These are phyloP conservation scores for Penicillium robsamsonii DNA, from an alignment of 495 filamentous ascomycete species.

Conservation along the genomic window DNA sequence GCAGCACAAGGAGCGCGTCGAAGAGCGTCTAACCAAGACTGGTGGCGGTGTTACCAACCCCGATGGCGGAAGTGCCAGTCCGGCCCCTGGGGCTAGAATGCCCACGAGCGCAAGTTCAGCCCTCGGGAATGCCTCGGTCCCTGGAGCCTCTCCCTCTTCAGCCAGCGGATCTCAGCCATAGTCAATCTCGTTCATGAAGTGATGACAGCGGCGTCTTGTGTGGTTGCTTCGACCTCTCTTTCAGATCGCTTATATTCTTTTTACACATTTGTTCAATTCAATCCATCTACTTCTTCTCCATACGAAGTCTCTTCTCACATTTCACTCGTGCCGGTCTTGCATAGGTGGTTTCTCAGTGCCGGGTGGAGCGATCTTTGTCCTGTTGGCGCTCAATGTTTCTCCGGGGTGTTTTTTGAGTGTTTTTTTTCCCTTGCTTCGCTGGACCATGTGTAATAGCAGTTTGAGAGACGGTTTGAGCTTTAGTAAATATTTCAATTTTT, in stretches of 20 bases:
- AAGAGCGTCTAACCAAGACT: slow-evolving; percentile 44
- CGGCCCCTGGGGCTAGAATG: slow-evolving; percentile 18
- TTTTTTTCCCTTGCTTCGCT: slow-evolving; percentile 5
- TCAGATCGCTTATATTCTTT: slow-evolving; percentile 18
- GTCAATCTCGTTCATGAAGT: slow-evolving; percentile 23
- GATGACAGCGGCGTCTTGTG: slow-evolving; percentile 23
- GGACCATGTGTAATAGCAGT: slow-evolving; percentile 7
- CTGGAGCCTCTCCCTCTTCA: slow-evolving; percentile 14
- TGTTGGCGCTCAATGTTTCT: slow-evolving; percentile 10
- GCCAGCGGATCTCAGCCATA: slow-evolving; percentile 19
- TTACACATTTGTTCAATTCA: slow-evolving; percentile 13
- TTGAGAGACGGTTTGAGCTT: neutral
- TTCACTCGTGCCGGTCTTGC: slow-evolving; percentile 18
- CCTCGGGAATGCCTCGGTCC: slow-evolving; percentile 4
- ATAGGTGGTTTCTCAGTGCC: slow-evolving; percentile 17
- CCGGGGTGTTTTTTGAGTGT: slow-evolving; percentile 12
- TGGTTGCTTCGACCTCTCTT: slow-evolving; percentile 11
- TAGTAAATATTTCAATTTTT: slow-evolving; percentile 11
- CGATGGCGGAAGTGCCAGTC: slow-evolving; percentile 23
- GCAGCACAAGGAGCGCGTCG: slow-evolving; percentile 72
- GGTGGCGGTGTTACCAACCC: slow-evolving; percentile 11
- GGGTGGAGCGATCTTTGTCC: slow-evolving; percentile 15
- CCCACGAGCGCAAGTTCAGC: slow-evolving; percentile 24
- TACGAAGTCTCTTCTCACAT: slow-evolving; percentile 3
- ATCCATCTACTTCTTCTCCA: slow-evolving; percentile 10